Evolutionary conservation across 1,284 basidiomycete genomes (phyloP).

Genomic region (Melampsora americana): DNA sequence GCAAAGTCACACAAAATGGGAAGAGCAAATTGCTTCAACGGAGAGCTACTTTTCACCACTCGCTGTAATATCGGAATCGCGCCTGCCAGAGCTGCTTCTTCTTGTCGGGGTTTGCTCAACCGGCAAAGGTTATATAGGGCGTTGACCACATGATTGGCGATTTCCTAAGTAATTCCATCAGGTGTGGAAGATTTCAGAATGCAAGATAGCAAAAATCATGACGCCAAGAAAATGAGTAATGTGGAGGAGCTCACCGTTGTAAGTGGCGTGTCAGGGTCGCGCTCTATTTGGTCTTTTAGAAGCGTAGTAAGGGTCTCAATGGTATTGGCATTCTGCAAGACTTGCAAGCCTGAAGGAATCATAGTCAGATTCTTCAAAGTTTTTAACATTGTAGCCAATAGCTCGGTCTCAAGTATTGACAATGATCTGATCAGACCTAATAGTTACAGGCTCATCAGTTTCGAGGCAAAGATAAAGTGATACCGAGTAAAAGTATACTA

Average conservation of each 20-base stretch:
- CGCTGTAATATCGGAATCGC: slow-evolving; percentile 85
- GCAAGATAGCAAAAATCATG: slow-evolving; percentile 1
- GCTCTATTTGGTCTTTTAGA: slow-evolving; percentile 73
- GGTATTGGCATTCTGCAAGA: slow-evolving; percentile 90
- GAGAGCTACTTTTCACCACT: slow-evolving; percentile 80
- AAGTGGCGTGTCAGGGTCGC: slow-evolving; percentile 60
- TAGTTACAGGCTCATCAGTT: neutral
- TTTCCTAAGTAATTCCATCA: slow-evolving; percentile 64
- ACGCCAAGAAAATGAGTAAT: neutral
- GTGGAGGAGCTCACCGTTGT: slow-evolving; percentile 65
- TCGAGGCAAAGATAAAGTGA: slow-evolving; percentile 43
- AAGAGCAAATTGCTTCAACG: slow-evolving; percentile 90
- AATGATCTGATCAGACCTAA: slow-evolving; percentile 78
- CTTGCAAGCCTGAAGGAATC: slow-evolving; percentile 80
- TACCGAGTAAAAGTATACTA: slow-evolving; percentile 47
- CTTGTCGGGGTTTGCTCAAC: slow-evolving; percentile 87
- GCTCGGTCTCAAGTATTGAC: slow-evolving; percentile 73
- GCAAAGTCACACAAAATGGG: slow-evolving; percentile 94
- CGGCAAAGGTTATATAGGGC: slow-evolving; percentile 91
- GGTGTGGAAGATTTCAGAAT: neutral
- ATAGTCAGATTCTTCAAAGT: slow-evolving; percentile 94
- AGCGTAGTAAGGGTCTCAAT: slow-evolving; percentile 83
- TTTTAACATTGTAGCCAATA: slow-evolving; percentile 83
- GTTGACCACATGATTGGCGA: slow-evolving; percentile 88
- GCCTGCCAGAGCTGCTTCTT: slow-evolving; percentile 92